Percentiles rank a stretch among this genome's conserved stretches.
Conservation (phyloP, 2,329 filamentous ascomycete species). For the Xylaria multiplex region DNA sequence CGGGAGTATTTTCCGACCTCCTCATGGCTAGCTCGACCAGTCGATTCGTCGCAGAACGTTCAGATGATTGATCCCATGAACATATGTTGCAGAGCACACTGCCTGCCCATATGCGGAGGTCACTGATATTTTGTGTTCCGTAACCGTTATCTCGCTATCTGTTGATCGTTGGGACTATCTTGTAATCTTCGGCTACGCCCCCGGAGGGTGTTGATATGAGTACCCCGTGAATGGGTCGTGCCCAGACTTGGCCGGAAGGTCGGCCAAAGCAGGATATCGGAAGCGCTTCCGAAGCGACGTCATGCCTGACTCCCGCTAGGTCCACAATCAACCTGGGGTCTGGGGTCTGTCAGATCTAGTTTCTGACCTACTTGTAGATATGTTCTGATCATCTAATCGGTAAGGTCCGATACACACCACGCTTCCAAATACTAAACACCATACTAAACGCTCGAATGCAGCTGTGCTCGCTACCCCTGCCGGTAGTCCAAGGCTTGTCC, state of each 20-base stretch:
- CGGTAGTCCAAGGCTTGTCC: not conserved
- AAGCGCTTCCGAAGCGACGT: constrained; percentile 13
- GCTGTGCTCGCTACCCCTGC: not conserved
- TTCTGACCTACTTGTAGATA: not conserved
- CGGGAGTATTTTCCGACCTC: constrained; percentile 17
- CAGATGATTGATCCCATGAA: constrained; percentile 8
- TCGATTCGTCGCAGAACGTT: not conserved
- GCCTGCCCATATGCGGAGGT: not conserved
- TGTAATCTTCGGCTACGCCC: not conserved
- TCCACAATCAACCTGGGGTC: not conserved
- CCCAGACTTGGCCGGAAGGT: not conserved
- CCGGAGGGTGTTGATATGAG: not conserved
- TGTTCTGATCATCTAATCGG: not conserved
- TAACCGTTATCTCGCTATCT: not conserved
- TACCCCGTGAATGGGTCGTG: not conserved
- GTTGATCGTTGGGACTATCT: not conserved
- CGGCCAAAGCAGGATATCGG: not conserved
- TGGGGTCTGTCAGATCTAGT: not conserved
- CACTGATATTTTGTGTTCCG: not conserved
- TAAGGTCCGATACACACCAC: not conserved
- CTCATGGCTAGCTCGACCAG: not conserved
- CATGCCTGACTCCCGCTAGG: not conserved
- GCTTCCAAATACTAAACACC: constrained; percentile 8
- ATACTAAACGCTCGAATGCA: too few relatives aligned
- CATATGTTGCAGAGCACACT: constrained; percentile 8